Conservation (phyloP, 2,329 filamentous ascomycete species). For the Scortechinia acanthostroma region DNA sequence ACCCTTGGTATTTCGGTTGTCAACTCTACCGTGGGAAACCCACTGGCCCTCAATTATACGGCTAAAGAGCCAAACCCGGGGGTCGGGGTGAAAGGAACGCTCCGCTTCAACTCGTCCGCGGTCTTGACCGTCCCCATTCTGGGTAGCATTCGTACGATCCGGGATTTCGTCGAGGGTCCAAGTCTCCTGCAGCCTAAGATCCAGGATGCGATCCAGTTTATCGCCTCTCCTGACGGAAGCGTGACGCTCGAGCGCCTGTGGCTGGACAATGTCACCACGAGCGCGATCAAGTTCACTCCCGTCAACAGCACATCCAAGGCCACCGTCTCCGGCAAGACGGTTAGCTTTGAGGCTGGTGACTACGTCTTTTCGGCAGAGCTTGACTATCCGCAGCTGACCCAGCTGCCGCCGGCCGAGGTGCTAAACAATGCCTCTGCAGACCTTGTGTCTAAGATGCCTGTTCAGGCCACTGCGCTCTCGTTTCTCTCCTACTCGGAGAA, state of each 20-base stretch:
- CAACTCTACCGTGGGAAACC: conserved; percentile 35
- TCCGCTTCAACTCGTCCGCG: conserved; percentile 51
- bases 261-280: conserved; percentile 53
- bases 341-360: conserved; percentile 39
- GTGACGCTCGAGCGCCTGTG: conserved; percentile 42
- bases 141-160: conserved; percentile 54
- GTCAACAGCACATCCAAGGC: conserved; percentile 16
- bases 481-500: conserved; percentile 60
- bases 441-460: conserved; percentile 33
- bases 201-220: conserved; percentile 41
- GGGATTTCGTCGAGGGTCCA: conserved; percentile 53
- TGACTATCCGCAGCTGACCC: conserved; percentile 54
- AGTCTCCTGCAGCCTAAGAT: conserved; percentile 40
- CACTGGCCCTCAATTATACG: conserved; percentile 34
- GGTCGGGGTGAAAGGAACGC: conserved; percentile 41
- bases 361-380: conserved; percentile 52
- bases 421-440: conserved; percentile 35
- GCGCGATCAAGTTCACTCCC: conserved; percentile 31
- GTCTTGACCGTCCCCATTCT: conserved; percentile 45
- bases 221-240: conserved; percentile 26
- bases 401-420: conserved; percentile 38
- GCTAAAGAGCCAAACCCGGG: conserved; percentile 21
- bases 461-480: conserved; percentile 42
- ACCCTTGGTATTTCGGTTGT: conserved; percentile 41
- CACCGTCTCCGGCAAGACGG: conserved; percentile 27